Conservation (phyloP, 495 filamentous ascomycete genomes). For the Xylaria castorea region DNA sequence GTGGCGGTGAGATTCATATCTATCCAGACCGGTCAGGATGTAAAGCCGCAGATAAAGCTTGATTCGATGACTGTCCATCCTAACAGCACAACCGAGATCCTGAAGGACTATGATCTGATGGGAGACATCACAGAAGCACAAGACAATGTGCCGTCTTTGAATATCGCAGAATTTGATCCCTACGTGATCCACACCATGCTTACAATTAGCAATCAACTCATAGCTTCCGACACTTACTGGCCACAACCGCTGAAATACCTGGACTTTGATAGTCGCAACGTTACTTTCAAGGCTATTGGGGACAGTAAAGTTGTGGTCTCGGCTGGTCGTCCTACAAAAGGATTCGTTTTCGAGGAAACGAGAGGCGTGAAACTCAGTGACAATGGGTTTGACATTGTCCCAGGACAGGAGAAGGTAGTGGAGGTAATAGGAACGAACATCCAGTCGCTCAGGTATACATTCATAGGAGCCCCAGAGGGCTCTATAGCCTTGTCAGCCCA, state of each 20-base stretch:
- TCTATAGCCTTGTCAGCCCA: constrained; percentile 22
- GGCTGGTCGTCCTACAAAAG: constrained; percentile 53
- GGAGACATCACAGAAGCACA: constrained; percentile 5
- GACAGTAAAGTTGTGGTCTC: constrained; percentile 38
- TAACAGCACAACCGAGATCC: constrained; percentile 73
- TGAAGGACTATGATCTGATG: constrained; percentile 40
- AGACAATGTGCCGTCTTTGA: constrained; percentile 39
- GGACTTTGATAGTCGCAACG: constrained; percentile 56
- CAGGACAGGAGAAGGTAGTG: constrained; percentile 47
- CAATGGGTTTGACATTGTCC: constrained; percentile 57
- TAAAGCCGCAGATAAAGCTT: constrained; percentile 50
- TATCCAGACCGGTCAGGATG: constrained; percentile 65
- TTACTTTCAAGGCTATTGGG: constrained; percentile 34
- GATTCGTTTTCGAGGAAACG: constrained; percentile 55
- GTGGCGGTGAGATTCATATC: constrained; percentile 70
- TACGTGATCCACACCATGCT: constrained; percentile 59
- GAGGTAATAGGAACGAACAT: constrained; percentile 28
- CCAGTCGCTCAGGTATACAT: constrained; percentile 38
- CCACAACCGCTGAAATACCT: constrained; percentile 85
- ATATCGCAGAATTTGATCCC: constrained; percentile 47
- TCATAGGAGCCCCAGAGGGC: constrained; percentile 36
- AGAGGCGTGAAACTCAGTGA: constrained; percentile 50
- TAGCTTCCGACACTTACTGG: constrained; percentile 74
- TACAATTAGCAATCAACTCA: constrained; percentile 50
- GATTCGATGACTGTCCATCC: constrained; percentile 57